phyloP scores from a whole-genome alignment of 2,329 filamentous ascomycete genomes.

The Phialophora verrucosa region DNA sequence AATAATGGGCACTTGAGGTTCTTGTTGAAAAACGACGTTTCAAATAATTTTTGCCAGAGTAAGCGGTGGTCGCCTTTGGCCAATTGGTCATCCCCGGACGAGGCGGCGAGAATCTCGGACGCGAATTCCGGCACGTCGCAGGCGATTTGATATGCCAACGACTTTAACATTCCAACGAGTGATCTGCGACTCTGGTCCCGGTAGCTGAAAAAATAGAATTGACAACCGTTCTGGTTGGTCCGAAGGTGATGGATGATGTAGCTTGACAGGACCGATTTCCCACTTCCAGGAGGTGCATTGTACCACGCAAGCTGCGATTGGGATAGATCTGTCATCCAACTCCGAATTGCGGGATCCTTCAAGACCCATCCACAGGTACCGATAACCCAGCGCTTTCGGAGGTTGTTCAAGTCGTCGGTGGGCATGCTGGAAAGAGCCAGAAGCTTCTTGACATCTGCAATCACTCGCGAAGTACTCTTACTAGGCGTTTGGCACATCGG shows the following conservation, averaged over 20 bases:
- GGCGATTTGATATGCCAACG: constrained; percentile 43
- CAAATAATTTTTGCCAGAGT: constrained; percentile 46
- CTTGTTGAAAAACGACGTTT: constrained; percentile 42
- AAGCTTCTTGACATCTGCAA: constrained; percentile 10
- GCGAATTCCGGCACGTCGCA: constrained; percentile 28
- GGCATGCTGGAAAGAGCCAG: constrained; percentile 11
- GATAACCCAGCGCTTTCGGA: constrained; percentile 21
- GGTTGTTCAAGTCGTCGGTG: constrained; percentile 26
- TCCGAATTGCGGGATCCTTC: constrained; percentile 5
- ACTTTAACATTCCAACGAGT: constrained; percentile 36
- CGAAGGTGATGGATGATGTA: constrained; percentile 36
- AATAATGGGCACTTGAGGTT: constrained; percentile 41
- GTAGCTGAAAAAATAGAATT: constrained; percentile 44
- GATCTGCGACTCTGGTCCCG: constrained; percentile 41
- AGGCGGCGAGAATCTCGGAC: constrained; percentile 39
- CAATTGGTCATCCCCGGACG: constrained; percentile 38
- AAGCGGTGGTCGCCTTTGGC: constrained; percentile 38
- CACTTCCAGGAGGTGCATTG: constrained; percentile 40
- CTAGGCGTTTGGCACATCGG: background rate
- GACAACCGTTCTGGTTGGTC: constrained; percentile 28
- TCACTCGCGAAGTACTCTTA: background rate
- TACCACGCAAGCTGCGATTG: constrained; percentile 41
- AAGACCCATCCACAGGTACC: constrained; percentile 34
- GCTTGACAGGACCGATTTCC: constrained; percentile 45
- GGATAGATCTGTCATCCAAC: constrained; percentile 23